These are phyloP conservation scores for Gypsophila paniculata DNA, from an alignment of 179 eudicot genomes.

Conservation along the genomic window DNA sequence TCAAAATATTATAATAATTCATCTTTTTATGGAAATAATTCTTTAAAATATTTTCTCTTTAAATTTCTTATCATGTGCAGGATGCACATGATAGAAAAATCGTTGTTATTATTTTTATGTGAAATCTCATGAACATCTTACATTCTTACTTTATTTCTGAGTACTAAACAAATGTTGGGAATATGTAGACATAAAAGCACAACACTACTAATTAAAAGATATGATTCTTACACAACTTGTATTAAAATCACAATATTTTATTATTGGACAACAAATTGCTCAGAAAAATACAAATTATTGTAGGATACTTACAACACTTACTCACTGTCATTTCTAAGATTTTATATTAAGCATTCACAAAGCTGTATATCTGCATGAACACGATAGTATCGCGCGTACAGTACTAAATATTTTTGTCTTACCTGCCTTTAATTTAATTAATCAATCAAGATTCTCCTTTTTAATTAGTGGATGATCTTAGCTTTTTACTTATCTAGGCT, in stretches of 20 bases:
- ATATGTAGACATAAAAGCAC: not conserved
- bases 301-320: slow-evolving; percentile 1
- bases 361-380: not conserved
- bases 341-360: not conserved
- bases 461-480: slow-evolving; percentile 1
- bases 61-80: no score
- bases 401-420: not conserved
- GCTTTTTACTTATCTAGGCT: not conserved
- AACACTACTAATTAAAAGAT: not conserved
- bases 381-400: not conserved
- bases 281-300: slow-evolving; percentile 6
- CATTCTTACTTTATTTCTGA: not conserved
- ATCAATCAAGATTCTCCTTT: not conserved
- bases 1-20: no score
- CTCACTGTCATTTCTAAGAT: not conserved
- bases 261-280: not conserved
- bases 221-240: not conserved
- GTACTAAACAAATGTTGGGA: no score
- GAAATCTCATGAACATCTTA: not conserved
- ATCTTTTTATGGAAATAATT: no score
- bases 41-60: no score
- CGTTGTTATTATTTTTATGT: no score
- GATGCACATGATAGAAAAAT: no score
- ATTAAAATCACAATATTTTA: not conserved
- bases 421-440: not conserved